Percentiles rank a stretch among this genome's conserved stretches.
Conservation (phyloP, 768 basidiomycete species). For the Lepiota brunneoincarnata region DNA sequence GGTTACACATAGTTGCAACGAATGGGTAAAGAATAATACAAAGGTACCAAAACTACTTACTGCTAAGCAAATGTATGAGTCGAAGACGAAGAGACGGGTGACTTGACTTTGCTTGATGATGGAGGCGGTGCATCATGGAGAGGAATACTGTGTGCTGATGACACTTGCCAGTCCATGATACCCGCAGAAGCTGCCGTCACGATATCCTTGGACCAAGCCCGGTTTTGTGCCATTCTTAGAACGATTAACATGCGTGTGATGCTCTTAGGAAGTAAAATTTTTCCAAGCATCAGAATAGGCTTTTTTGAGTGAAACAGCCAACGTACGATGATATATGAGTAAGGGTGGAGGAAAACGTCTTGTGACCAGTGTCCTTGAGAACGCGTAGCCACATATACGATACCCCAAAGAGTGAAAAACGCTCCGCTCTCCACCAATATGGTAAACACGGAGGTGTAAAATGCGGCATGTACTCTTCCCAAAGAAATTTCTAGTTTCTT, state of each 20-base stretch:
- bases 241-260: slow-evolving; percentile 38
- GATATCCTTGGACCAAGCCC: slow-evolving; percentile 37
- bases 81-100: neutral
- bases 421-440: slow-evolving; percentile 39
- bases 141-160: slow-evolving; percentile 33
- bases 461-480: slow-evolving; percentile 32
- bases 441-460: slow-evolving; percentile 34
- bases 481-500: slow-evolving; percentile 29
- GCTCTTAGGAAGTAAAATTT: slow-evolving; percentile 19
- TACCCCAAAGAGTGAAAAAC: slow-evolving; percentile 34
- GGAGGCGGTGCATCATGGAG: slow-evolving; percentile 16
- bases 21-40: neutral
- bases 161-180: slow-evolving; percentile 36
- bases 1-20: neutral
- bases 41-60: neutral
- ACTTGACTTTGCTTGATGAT: neutral
- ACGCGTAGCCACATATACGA: slow-evolving; percentile 25
- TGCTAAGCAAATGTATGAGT: neutral
- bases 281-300: neutral
- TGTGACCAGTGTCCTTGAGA: slow-evolving; percentile 22
- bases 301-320: neutral
- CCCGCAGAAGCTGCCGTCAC: slow-evolving; percentile 28
- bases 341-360: slow-evolving; percentile 30
- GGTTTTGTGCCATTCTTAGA: slow-evolving; percentile 37
- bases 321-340: slow-evolving; percentile 29